A percentile compares a stretch with the other conserved stretches of the same genome.
phyloP scores from a whole-genome alignment of 345 rosid species.

The Geranium rotundifolium region DNA sequence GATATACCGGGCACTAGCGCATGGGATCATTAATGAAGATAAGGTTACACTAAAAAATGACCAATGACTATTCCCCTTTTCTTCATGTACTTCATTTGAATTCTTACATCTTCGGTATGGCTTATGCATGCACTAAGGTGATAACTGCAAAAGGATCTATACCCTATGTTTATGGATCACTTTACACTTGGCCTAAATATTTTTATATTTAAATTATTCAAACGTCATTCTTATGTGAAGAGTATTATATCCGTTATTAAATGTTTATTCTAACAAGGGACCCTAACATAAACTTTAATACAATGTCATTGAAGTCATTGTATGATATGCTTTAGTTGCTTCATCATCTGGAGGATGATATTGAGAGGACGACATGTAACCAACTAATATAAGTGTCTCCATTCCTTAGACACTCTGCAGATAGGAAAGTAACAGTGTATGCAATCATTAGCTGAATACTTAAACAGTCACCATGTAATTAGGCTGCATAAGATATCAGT shows the following conservation, averaged over 20 bases:
- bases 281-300: neutral
- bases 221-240: neutral
- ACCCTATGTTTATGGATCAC: neutral
- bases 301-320: neutral
- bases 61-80: neutral
- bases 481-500: neutral
- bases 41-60: slow-evolving; percentile 29
- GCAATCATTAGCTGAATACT: too few relatives aligned
- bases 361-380: neutral
- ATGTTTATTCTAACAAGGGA: neutral
- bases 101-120: neutral
- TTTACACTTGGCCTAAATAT: neutral
- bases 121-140: slow-evolving; percentile 1
- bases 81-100: neutral
- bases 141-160: neutral
- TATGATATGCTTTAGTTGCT: neutral
- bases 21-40: slow-evolving; percentile 52
- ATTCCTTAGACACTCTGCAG: neutral
- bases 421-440: neutral
- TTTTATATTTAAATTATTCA: too few relatives aligned
- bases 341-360: neutral
- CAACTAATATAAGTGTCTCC: neutral
- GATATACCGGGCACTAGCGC: slow-evolving; percentile 63
- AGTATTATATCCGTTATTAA: neutral
- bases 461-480: neutral